Conservation (phyloP, 345 rosid species). For the Fremontodendron californicum region DNA sequence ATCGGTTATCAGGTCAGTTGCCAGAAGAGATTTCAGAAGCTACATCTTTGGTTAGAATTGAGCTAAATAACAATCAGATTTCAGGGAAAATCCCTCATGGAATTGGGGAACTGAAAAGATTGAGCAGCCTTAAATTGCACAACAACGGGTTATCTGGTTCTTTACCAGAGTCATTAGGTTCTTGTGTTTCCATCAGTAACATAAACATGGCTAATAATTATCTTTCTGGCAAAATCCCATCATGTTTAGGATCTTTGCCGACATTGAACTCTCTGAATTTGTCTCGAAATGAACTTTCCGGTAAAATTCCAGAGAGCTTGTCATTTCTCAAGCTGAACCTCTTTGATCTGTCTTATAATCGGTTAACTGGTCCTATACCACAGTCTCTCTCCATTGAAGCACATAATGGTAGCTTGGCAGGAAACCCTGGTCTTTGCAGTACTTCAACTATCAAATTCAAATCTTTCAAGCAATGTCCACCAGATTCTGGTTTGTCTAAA, state of each 20-base stretch:
- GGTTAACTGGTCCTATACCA: constrained; percentile 63
- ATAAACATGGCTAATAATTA: constrained; percentile 65
- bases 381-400: constrained; percentile 62
- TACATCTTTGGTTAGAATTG: constrained; percentile 35
- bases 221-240: constrained; percentile 62
- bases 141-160: constrained; percentile 53
- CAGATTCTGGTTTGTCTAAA: constrained; percentile 38
- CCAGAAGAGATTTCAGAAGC: constrained; percentile 64
- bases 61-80: constrained; percentile 54
- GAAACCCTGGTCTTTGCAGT: constrained; percentile 77
- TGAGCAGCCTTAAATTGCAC: constrained; percentile 59
- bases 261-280: constrained; percentile 69
- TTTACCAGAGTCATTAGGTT: constrained; percentile 61
- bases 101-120: constrained; percentile 45
- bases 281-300: constrained; percentile 59
- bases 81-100: constrained; percentile 56
- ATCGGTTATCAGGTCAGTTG: constrained; percentile 62
- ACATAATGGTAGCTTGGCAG: constrained; percentile 65
- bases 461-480: constrained; percentile 47
- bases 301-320: constrained; percentile 60
- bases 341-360: constrained; percentile 73
- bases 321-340: constrained; percentile 69
- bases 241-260: constrained; percentile 58
- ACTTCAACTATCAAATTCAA: constrained; percentile 32
- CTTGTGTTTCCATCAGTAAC: constrained; percentile 54